Conservation (phyloP, 2,329 filamentous ascomycete species). For the Decorospora gaudefroyi region DNA sequence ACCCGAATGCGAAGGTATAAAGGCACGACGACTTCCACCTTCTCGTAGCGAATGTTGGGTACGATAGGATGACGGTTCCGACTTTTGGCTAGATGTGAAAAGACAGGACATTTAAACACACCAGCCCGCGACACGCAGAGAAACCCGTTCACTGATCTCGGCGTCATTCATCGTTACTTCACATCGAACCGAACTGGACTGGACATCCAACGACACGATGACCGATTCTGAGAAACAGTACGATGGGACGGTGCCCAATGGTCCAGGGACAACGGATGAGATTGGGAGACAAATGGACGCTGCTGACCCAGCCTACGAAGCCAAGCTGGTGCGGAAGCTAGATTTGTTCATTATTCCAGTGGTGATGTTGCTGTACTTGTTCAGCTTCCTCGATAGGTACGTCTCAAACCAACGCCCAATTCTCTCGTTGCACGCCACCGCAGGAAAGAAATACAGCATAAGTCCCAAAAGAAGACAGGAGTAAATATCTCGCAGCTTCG, state of each 20-base stretch:
- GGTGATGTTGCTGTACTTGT: conserved; percentile 71
- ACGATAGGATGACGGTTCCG: conserved; percentile 27
- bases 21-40: conserved; percentile 15
- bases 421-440: not conserved
- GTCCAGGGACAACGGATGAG: conserved; percentile 28
- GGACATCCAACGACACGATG: conserved; percentile 24
- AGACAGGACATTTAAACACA: not conserved
- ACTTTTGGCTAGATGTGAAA: conserved; percentile 19
- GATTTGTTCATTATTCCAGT: conserved; percentile 68
- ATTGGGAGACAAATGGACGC: conserved; percentile 35
- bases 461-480: too few species aligned
- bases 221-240: conserved; percentile 37
- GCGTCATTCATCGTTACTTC: conserved; percentile 9
- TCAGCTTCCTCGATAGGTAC: conserved; percentile 74
- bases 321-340: conserved; percentile 65
- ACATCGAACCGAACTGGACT: conserved; percentile 1
- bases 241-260: conserved; percentile 15
- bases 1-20: conserved; percentile 28
- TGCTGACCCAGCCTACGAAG: conserved; percentile 53
- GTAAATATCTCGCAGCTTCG: not conserved
- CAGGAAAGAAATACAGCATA: too few species aligned
- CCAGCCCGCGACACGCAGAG: not conserved
- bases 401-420: conserved; percentile 32
- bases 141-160: too few species aligned
- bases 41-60: conserved; percentile 13